Evolutionary conservation across 2,329 filamentous ascomycete species (phyloP), one percentile per base, ranked within the genome.

Genomic region (Neopestalotiopsis rosae): DNA sequence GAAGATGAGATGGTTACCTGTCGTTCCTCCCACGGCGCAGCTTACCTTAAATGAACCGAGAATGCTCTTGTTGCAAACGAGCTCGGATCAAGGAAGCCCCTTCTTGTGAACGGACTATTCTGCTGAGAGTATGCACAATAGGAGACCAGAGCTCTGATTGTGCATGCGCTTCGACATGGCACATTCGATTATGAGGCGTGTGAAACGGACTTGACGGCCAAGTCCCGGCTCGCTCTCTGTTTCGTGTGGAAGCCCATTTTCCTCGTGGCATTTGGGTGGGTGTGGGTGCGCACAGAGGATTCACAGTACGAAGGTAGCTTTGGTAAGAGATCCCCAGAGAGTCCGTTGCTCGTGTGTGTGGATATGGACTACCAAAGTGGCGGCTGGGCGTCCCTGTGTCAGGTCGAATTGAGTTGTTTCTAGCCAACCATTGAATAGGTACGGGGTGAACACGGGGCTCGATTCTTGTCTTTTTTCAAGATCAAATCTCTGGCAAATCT

Each of bases 161-260:
- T 20, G 40, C 61, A 34, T 64, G 61, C 34, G 61, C 61, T 64
- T 45, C 61, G 59, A 40, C 42, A 45, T 40, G 20, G 40, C 20
- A 30, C 4, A n/a, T 13, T 64, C 61, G n/a, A 20, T 49, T 20
- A 10, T 45, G 61, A 64, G 61, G 61, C 40, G n/a, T 64, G 61
- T 64, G 61, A 64, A 64, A 64, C 61, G 59, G 14, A 34, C 59
- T 59, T 34, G 32, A 20, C 30, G 32, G 59, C 34, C 59, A 40
- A 12, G 17, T 20, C 59, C 17, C 30, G 59, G 24, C 40, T 64
- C 61, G 40, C 61, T 38, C 49, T 34, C 61, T 17, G 61, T 64
- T 64, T 64, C 40, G 40, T 64, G 61, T 64, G 61, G 61, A 34
- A 64, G 61, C 61, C 30, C n/a, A 49, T 64, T 17, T 28, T 20